These are phyloP conservation scores for Blumeriella jaapii DNA, from an alignment of 2,329 filamentous ascomycete species.

Conservation along the genomic window DNA sequence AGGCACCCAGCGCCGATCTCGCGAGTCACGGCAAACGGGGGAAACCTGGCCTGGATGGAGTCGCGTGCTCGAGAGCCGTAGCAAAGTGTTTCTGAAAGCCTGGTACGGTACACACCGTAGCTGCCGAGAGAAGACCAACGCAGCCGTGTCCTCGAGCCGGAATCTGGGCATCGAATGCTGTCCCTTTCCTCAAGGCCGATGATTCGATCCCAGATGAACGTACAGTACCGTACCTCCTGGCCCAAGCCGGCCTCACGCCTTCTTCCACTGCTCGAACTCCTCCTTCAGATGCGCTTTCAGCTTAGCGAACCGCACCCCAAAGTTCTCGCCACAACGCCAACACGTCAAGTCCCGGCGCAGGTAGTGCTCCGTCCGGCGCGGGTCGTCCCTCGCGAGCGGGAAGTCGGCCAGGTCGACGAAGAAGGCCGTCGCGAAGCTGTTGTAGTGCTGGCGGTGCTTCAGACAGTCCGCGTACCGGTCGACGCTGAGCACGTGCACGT, in stretches of 20 bases:
- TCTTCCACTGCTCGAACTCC: conserved; percentile 8
- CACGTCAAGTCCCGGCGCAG: conserved; percentile 58
- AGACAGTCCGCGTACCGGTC: conserved; percentile 65
- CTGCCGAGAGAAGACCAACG: too few species aligned
- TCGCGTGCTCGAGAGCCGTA: too few species aligned
- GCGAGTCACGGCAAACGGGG: too few species aligned
- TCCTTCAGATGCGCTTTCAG: conserved; percentile 47
- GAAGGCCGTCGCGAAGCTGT: conserved; percentile 80
- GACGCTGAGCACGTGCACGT: conserved; percentile 74
- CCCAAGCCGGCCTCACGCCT: conserved; percentile 1
- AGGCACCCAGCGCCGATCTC: too few species aligned
- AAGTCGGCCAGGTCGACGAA: conserved; percentile 71
- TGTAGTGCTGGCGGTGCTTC: conserved; percentile 80
- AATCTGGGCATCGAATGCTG: too few species aligned
- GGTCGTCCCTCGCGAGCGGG: conserved; percentile 57
- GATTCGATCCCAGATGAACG: background rate
- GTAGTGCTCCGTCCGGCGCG: conserved; percentile 47
- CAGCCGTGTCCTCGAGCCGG: too few species aligned
- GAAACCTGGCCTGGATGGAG: too few species aligned
- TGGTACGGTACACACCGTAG: too few species aligned
- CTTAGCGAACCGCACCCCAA: conserved; percentile 60
- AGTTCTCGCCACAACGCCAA: conserved; percentile 72
- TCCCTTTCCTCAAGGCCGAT: background rate
- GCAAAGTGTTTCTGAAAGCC: too few species aligned
- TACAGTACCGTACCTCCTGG: background rate